Evolutionary conservation across 768 basidiomycete species (phyloP), one percentile per base, ranked within the genome.

Genomic region (Nidularia pulvinata): DNA sequence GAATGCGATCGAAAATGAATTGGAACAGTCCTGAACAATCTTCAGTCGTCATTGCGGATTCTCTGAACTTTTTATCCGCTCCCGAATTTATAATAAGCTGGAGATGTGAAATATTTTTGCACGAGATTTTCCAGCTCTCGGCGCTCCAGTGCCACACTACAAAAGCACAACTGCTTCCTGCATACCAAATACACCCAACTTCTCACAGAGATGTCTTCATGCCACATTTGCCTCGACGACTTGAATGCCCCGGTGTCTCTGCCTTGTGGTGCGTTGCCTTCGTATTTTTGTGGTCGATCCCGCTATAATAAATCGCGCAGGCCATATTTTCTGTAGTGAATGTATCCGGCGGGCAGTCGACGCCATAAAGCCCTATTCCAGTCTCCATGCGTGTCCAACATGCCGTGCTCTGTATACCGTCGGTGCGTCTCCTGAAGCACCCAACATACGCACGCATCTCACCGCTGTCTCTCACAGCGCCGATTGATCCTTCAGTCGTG

Each of bases 261-360:
- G 1, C 85, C 86, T 39, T 89, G 87, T 64, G 86, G 87, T 88
- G 59, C 51, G 82, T 62, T n/a, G n/a, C n/a, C 33, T 44, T 32
- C 55, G 22, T 33, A 19, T 44, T 32, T 19, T 14, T 33, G 6
- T 32, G 6, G 19, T 25, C 33, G 7, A 7, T 33, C 48, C 10
- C 9, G 7, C 9, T 30, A 7, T 11, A 51, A 53, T 25, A 51
- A 6, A 47, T 50, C 44, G 34, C 19, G 32, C 32, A 84, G 87
- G 87, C 11, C 86, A 89, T 59, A 70, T 88, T 39, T 87, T 86
- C 63, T 88, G 87, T 65, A 73, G 77, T 51, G 73, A 77, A 45
- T 89, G 87, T 57, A 74, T 88, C 35, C 65, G 74, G n/a, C 72
- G 71, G 47, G 69, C 78, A 5, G 72, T 84, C 10, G 72, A 77